Conservation (phyloP, 2,329 filamentous ascomycete genomes). For the Cordyceps cateniannulata region DNA sequence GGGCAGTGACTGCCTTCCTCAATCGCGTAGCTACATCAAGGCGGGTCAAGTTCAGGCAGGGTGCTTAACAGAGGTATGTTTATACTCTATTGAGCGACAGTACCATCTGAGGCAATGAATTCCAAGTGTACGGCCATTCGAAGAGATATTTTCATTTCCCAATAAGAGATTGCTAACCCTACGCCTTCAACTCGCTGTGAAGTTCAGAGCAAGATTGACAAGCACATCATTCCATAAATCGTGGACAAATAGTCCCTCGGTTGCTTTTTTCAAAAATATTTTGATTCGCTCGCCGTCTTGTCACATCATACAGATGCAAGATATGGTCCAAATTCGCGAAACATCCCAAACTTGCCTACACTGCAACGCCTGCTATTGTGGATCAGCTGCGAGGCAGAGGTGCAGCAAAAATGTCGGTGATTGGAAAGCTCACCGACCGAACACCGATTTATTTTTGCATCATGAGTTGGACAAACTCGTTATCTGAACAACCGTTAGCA, state of each 20-base stretch:
- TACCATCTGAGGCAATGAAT: no score
- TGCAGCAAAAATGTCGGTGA: neutral
- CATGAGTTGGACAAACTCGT: conserved; percentile 92
- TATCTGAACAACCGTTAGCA: conserved; percentile 48
- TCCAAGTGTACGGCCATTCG: neutral
- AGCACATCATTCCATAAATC: conserved; percentile 1
- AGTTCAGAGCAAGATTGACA: neutral
- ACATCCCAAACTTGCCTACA: neutral
- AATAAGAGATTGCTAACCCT: neutral
- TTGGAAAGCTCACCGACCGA: neutral
- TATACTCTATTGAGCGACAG: no score
- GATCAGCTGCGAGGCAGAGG: neutral
- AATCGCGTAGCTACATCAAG: no score
- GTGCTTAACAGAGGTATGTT: no score
- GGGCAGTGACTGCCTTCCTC: neutral
- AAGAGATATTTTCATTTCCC: neutral
- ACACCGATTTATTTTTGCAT: conserved; percentile 71
- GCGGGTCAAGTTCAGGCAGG: no score
- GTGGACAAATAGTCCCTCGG: neutral
- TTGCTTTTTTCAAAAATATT: neutral
- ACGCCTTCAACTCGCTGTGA: neutral
- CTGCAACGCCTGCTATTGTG: neutral
- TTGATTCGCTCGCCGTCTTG: neutral
- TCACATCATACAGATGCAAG: neutral
- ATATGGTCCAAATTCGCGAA: neutral